Evolutionary conservation across 2,329 filamentous ascomycete genomes (phyloP).

Genomic region (Neopestalotiopsis sp.): DNA sequence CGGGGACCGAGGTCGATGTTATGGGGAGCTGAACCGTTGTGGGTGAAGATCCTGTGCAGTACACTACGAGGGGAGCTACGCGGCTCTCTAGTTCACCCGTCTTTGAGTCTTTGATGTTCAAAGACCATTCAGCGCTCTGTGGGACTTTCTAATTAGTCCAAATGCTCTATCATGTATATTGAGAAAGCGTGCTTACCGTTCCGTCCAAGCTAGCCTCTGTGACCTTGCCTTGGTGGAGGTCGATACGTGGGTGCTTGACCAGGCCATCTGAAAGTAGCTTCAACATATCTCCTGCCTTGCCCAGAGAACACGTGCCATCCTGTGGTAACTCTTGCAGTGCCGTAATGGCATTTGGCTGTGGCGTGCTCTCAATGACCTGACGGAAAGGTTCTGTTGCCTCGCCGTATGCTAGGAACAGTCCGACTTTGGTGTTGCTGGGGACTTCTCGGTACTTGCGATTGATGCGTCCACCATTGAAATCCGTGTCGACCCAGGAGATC

Average conservation of each 20-base stretch:
- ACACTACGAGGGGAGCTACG: conserved; percentile 10
- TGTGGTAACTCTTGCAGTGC: conserved; percentile 58
- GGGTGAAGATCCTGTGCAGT: conserved; percentile 40
- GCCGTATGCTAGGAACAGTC: conserved; percentile 63
- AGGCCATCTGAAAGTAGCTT: conserved; percentile 51
- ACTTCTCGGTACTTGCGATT: conserved; percentile 64
- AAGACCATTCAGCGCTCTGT: conserved; percentile 8
- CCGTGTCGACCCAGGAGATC: conserved; percentile 65
- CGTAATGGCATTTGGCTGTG: conserved; percentile 59
- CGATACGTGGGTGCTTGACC: conserved; percentile 42
- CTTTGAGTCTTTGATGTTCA: neutral
- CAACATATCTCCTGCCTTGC: conserved; percentile 62
- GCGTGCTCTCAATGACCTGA: conserved; percentile 52
- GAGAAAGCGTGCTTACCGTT: neutral
- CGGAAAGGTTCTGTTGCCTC: conserved; percentile 58
- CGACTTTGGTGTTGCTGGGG: conserved; percentile 66
- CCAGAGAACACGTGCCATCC: conserved; percentile 61
- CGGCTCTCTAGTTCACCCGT: neutral
- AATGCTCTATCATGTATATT: no score
- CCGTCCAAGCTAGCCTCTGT: conserved; percentile 21
- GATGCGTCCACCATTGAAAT: conserved; percentile 59
- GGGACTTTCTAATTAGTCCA: neutral
- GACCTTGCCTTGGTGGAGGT: conserved; percentile 44
- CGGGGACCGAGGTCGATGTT: conserved; percentile 41
- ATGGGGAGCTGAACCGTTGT: conserved; percentile 28